Evolutionary conservation across 306 rosid species (phyloP).

Genomic region (Pueraria montana): DNA sequence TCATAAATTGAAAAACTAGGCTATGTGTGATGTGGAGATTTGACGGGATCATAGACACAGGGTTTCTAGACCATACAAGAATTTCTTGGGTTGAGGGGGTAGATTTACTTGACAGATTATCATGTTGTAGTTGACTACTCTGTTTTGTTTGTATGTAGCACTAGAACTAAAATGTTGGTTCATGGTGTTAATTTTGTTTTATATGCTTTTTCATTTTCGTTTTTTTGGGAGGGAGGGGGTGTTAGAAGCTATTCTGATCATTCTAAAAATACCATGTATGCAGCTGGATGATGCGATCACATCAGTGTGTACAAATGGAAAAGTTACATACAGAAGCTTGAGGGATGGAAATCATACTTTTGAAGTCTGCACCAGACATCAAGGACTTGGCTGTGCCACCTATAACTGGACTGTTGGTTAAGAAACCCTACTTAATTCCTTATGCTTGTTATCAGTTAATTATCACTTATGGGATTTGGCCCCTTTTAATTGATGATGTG

Average conservation of each 20-base stretch:
- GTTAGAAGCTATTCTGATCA: slow-evolving; percentile 23
- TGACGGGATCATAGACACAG: not conserved
- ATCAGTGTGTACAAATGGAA: slow-evolving; percentile 63
- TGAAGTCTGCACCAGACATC: slow-evolving; percentile 71
- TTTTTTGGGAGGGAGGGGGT: not conserved
- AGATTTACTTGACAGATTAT: not conserved
- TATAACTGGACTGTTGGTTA: slow-evolving; percentile 88
- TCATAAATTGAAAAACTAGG: not conserved
- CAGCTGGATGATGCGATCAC: slow-evolving; percentile 75
- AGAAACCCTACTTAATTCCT: slow-evolving; percentile 51
- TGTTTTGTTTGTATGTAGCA: not conserved
- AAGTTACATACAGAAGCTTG: slow-evolving; percentile 67
- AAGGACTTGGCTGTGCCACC: slow-evolving; percentile 68
- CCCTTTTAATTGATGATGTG: slow-evolving; percentile 16
- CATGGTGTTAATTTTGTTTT: slow-evolving; percentile 3
- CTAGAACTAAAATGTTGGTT: not conserved
- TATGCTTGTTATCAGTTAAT: slow-evolving; percentile 18
- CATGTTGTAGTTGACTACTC: slow-evolving; percentile 20
- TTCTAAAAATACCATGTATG: slow-evolving; percentile 40
- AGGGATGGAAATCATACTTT: slow-evolving; percentile 80
- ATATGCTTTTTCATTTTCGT: not conserved
- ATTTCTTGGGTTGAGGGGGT: not conserved
- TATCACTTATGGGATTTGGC: not conserved
- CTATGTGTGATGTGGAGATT: not conserved
- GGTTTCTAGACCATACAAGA: not conserved